These are phyloP conservation scores for Verticillium alfalfae DNA, from an alignment of 2,329 filamentous ascomycete species.

Conservation along the genomic window DNA sequence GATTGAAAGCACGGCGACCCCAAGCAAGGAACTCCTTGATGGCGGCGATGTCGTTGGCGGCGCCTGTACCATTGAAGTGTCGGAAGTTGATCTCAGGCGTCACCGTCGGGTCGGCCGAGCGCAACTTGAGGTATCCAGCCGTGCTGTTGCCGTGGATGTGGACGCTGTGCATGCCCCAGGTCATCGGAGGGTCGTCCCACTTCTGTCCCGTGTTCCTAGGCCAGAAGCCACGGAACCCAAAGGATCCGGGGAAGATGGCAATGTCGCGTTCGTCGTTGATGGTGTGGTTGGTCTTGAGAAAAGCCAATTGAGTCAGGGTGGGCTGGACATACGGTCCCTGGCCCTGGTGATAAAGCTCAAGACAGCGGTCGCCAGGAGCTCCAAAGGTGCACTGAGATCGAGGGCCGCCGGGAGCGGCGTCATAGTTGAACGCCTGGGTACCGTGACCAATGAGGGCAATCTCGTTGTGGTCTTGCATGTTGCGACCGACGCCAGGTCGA, in stretches of 20 bases:
- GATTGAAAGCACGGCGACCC: constrained; percentile 2
- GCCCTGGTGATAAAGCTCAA: constrained; percentile 23
- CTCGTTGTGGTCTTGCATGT: constrained; percentile 40
- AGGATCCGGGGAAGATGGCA: constrained; percentile 49
- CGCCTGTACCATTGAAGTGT: constrained; percentile 40
- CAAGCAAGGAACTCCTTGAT: constrained; percentile 26
- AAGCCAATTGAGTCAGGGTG: constrained; percentile 1
- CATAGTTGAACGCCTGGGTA: constrained; percentile 18
- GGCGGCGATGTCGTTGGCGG: constrained; percentile 35
- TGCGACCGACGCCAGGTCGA: constrained; percentile 44
- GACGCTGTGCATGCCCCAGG: constrained; percentile 2
- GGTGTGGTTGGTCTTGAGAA: constrained; percentile 11
- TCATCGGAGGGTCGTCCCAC: neutral
- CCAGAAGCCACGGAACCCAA: constrained; percentile 31
- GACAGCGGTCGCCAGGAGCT: constrained; percentile 26
- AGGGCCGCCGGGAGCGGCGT: constrained; percentile 1
- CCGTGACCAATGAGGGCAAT: constrained; percentile 12
- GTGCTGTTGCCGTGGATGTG: constrained; percentile 41
- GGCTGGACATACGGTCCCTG: constrained; percentile 21
- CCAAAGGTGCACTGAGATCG: constrained; percentile 21
- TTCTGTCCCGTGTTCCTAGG: constrained; percentile 1
- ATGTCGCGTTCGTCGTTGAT: constrained; percentile 41
- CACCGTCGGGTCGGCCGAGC: constrained; percentile 55
- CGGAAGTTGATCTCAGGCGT: constrained; percentile 59
- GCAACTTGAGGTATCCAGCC: constrained; percentile 55